Evolutionary conservation across 371 early-diverging fungal genomes (phyloP).

Genomic region (Parasitella parasitica): DNA sequence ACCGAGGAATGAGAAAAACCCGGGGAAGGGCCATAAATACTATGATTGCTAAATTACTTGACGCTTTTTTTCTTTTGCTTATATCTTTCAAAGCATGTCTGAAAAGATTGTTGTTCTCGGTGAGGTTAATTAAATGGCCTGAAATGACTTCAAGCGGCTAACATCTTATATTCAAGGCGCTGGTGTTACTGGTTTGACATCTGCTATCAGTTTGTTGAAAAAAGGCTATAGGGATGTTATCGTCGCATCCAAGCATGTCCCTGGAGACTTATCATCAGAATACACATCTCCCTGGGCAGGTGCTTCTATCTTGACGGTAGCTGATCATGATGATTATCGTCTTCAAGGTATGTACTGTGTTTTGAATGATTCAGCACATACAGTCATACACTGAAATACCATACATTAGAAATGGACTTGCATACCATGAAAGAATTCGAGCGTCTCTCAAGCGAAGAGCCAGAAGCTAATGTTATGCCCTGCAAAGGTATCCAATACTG

Average conservation of each 20-base stretch:
- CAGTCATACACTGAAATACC: not conserved
- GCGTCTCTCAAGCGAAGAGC: conserved; percentile 28
- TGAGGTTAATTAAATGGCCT: no score
- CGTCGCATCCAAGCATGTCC: conserved; percentile 60
- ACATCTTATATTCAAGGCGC: conserved; percentile 49
- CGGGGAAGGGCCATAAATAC: not conserved
- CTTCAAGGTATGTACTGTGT: conserved; percentile 26
- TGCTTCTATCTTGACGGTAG: conserved; percentile 42
- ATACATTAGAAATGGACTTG: conserved; percentile 32
- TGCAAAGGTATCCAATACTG: conserved; percentile 27
- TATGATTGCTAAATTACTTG: not conserved
- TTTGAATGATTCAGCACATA: not conserved
- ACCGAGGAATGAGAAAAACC: not conserved
- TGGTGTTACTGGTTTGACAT: conserved; percentile 79
- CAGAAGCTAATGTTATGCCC: conserved; percentile 36
- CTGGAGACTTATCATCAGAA: conserved; percentile 50
- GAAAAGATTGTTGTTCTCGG: conserved; percentile 12
- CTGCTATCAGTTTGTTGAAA: conserved; percentile 56
- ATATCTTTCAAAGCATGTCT: not conserved
- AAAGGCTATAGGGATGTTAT: conserved; percentile 55
- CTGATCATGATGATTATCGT: conserved; percentile 27
- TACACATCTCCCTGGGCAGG: conserved; percentile 82
- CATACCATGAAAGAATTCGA: conserved; percentile 36
- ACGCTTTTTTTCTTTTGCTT: not conserved
- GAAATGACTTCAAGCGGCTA: not conserved